A percentile compares a stretch with the other conserved stretches of the same genome.
These are phyloP conservation scores for Fomitopsis betulina DNA, from an alignment of 1,284 basidiomycete species.

Conservation along the genomic window DNA sequence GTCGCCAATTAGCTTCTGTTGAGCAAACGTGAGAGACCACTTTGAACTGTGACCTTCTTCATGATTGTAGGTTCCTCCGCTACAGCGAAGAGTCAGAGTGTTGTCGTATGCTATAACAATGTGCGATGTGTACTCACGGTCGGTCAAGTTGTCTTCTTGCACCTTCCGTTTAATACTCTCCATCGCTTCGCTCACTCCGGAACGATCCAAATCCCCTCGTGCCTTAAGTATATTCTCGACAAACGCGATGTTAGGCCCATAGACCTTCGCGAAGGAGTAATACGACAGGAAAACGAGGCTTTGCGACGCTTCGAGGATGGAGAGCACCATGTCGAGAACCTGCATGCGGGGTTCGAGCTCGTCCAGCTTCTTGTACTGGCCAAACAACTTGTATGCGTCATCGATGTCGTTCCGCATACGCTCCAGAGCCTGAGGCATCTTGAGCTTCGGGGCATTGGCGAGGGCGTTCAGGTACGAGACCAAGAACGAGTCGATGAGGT, in stretches of 20 bases:
- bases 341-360: conserved; percentile 85
- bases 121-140: conserved; percentile 58
- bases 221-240: conserved; percentile 89
- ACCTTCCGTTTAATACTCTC: conserved; percentile 91
- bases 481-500: conserved; percentile 89
- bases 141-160: conserved; percentile 78
- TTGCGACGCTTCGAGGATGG: conserved; percentile 85
- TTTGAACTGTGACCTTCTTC: conserved; percentile 79
- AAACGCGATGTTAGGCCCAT: conserved; percentile 91
- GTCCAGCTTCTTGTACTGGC: conserved; percentile 70
- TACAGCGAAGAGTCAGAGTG: conserved; percentile 24
- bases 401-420: conserved; percentile 82
- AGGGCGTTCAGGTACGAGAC: conserved; percentile 89
- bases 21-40: conserved; percentile 54
- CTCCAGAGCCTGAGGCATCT: conserved; percentile 81
- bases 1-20: conserved; percentile 27
- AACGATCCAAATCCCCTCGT: conserved; percentile 87
- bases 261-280: conserved; percentile 93
- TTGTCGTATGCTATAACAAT: background rate
- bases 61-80: conserved; percentile 79
- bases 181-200: conserved; percentile 88
- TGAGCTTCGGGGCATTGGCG: conserved; percentile 81
- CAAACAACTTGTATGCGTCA: conserved; percentile 79
- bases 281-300: conserved; percentile 94
- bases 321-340: conserved; percentile 82